These are phyloP conservation scores for Penicillium capsulatum DNA, from an alignment of 2,329 filamentous ascomycete species.

Conservation along the genomic window DNA sequence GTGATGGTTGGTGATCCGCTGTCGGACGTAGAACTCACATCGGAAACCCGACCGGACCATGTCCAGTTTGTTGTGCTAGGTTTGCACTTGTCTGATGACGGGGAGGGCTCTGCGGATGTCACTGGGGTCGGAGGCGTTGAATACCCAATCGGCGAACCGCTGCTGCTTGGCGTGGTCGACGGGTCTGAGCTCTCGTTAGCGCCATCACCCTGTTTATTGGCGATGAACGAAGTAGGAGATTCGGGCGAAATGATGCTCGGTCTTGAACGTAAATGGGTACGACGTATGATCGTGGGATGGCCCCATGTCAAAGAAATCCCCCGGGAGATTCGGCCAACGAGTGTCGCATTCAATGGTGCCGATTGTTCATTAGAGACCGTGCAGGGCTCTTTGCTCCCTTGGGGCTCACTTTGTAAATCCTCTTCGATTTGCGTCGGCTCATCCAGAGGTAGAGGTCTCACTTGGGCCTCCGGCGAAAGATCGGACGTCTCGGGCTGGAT, in stretches of 20 bases:
- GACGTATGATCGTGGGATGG: constrained; percentile 40
- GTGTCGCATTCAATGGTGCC: constrained; percentile 15
- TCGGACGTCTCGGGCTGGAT: constrained; percentile 1
- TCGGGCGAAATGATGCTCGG: constrained; percentile 29
- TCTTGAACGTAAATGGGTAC: constrained; percentile 32
- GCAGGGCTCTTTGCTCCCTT: constrained; percentile 3
- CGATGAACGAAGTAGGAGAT: constrained; percentile 8
- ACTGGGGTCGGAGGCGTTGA: constrained; percentile 36
- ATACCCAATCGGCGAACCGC: constrained; percentile 27
- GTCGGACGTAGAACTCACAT: not conserved
- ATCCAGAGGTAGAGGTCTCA: too few relatives aligned
- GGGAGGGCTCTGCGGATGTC: constrained; percentile 33
- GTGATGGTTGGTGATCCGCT: constrained; percentile 5
- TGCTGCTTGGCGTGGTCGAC: constrained; percentile 29
- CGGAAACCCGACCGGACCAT: not conserved
- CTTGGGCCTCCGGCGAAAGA: not conserved
- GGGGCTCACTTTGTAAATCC: too few relatives aligned
- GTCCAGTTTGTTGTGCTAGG: not conserved
- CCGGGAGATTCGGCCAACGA: constrained; percentile 34
- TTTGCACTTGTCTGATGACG: constrained; percentile 15
- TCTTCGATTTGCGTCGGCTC: not conserved
- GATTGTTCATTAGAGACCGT: not conserved
- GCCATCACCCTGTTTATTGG: constrained; percentile 26
- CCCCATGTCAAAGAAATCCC: constrained; percentile 40
- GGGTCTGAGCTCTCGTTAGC: constrained; percentile 33